A percentile compares a stretch with the other conserved stretches of the same genome.
These are phyloP conservation scores for Piromyces sp. DNA, from an alignment of 192 early-diverging fungal genomes.

Conservation along the genomic window DNA sequence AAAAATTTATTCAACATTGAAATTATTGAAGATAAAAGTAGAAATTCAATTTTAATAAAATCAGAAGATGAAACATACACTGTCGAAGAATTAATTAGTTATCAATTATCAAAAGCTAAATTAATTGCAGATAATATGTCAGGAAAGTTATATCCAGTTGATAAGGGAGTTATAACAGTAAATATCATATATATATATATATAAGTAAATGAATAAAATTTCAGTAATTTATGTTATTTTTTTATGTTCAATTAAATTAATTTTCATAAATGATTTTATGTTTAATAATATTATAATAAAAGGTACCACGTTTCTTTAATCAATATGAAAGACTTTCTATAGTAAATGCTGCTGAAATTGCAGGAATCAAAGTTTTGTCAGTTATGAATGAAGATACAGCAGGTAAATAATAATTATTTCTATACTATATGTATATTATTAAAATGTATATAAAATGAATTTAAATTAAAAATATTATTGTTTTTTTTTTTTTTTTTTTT, in stretches of 20 bases:
- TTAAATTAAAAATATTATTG: too few relatives aligned
- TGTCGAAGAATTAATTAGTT: conserved; percentile 81
- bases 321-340: conserved; percentile 82
- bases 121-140: conserved; percentile 57
- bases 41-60: background rate
- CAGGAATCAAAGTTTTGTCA: conserved; percentile 58
- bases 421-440: too few relatives aligned
- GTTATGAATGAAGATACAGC: conserved; percentile 91
- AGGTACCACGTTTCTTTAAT: conserved; percentile 79
- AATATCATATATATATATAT: background rate
- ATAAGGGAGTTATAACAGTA: conserved; percentile 83
- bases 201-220: background rate
- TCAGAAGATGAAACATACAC: conserved; percentile 11
- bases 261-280: too few relatives aligned
- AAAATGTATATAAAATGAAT: too few relatives aligned
- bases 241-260: too few relatives aligned
- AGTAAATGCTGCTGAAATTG: conserved; percentile 84
- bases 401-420: too few relatives aligned
- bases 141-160: conserved; percentile 33
- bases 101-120: conserved; percentile 80
- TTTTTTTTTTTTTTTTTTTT: too few relatives aligned
- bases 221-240: too few relatives aligned
- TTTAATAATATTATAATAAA: too few relatives aligned
- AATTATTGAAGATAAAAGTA: background rate
- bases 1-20: background rate